Base-by-base conservation (phyloP, 257 asterid genomes). In the Jacaranda mimosifolia region DNA sequence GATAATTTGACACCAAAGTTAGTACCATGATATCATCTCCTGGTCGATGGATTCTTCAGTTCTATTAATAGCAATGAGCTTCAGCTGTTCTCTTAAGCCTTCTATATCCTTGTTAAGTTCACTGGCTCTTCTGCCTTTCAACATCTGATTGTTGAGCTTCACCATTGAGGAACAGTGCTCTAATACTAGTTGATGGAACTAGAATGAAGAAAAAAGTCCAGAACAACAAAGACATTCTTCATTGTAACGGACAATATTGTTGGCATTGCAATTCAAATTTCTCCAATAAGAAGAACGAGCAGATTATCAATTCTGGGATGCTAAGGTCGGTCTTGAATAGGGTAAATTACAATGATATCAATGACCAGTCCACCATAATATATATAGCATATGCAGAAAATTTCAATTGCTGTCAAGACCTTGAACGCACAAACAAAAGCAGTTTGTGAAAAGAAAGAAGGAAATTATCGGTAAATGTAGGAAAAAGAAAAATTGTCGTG, bases 241-340 rank as follows among this genome's bases (percentile, higher is more conserved):
- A 92, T 90, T 53, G 97, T 92, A 26, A 92, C 96, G 59, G 97
- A 92, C 59, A 92, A 79, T 6, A 92, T 96, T 15, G 97, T 92
- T 26, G 97, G 97, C 97, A 92, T 92, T 12, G 97, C 97, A 69
- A 92, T 92, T 49, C 96, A 96, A 67, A 92, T 92, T 73, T 96
- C 97, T 81, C 97, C 97, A 84, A 92, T 90, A 42, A 89, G 90
- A 65, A 92, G 88, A 80, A 92, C 97, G 38, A 92, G 89, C 67
- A 92, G 73, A 77, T 92, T 92, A 78, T 92, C 96, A 39, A 92
- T 92, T 48, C 97, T 95, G 14, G 88, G 87, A 13, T 97, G 89
- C 72, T 92, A 92, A 19, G 74, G 63, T 18, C 95, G 86, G 68
- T 88, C 92, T 68, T 92, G 97, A 68, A 92, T 92, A 4, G 95